Conservation (phyloP, 2,329 filamentous ascomycete species). For the Xylariomycetidae sp. region DNA sequence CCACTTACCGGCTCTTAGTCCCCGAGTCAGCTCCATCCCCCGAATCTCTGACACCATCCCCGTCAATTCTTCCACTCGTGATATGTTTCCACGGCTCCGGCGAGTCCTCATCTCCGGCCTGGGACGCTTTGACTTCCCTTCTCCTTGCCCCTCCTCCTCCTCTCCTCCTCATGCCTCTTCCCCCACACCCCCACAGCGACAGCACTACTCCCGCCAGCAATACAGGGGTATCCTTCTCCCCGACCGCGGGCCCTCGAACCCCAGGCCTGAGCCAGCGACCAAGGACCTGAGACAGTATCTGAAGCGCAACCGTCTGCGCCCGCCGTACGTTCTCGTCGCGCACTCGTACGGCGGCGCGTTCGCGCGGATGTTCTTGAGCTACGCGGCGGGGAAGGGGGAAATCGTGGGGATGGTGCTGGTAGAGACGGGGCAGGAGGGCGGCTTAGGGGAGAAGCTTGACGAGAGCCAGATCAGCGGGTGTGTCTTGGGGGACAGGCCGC, state of each 20-base stretch:
- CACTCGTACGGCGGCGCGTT: constrained; percentile 27
- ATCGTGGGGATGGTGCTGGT: constrained; percentile 22
- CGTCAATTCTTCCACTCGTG: no score
- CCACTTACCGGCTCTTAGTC: no score
- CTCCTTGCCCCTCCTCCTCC: constrained; percentile 7
- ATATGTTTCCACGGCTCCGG: constrained; percentile 28
- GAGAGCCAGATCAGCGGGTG: constrained; percentile 13
- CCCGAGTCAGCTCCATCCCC: no score
- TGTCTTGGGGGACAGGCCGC: constrained; percentile 15
- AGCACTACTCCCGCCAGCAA: no score
- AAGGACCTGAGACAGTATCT: constrained; percentile 15
- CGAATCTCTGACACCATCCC: no score
- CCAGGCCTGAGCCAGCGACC: constrained; percentile 9
- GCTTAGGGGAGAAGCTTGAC: constrained; percentile 16
- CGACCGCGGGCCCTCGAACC: constrained; percentile 14
- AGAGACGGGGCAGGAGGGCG: constrained; percentile 27
- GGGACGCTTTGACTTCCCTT: constrained; percentile 16
- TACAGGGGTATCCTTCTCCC: constrained; percentile 18
- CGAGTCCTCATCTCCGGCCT: constrained; percentile 19
- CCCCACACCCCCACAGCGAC: no score
- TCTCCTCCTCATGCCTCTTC: no score
- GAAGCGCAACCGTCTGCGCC: no score
- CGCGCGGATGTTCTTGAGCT: constrained; percentile 17
- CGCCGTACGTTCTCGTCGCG: constrained; percentile 23
- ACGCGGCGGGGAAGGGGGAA: background rate